A percentile compares a stretch with the other conserved stretches of the same genome.
Evolutionary conservation across 768 basidiomycete genomes (phyloP).

Genomic region (Boletales sp.): DNA sequence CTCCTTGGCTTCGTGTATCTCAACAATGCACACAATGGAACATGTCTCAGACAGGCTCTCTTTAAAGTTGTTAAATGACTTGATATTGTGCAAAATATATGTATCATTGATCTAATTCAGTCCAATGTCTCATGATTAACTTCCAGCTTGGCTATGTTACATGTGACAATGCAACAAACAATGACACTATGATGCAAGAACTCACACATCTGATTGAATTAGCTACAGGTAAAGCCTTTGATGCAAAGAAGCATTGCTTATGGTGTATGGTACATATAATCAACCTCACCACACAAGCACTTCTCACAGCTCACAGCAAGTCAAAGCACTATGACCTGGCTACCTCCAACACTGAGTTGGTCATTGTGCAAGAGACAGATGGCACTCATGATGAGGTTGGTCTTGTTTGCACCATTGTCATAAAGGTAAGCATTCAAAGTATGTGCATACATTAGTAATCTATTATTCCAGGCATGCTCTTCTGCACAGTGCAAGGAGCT

Average conservation of each 20-base stretch:
- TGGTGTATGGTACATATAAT: conserved; percentile 4
- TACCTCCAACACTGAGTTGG: background rate
- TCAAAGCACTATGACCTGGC: background rate
- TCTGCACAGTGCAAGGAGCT: too few species aligned
- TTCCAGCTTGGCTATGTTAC: conserved; percentile 37
- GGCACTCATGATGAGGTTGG: too few species aligned
- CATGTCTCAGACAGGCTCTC: background rate
- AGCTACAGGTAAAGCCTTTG: background rate
- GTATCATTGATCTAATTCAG: background rate
- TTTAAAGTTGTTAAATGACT: background rate
- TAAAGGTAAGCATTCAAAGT: too few species aligned
- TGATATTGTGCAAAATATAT: too few species aligned
- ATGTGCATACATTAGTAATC: too few species aligned
- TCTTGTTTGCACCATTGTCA: too few species aligned
- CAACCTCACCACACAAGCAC: background rate
- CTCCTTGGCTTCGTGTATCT: background rate
- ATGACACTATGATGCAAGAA: conserved; percentile 2
- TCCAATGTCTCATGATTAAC: background rate
- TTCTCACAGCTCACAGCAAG: background rate
- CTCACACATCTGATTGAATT: conserved; percentile 12
- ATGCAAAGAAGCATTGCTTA: background rate
- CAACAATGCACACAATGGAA: background rate
- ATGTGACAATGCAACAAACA: conserved; percentile 17
- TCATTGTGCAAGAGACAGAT: too few species aligned
- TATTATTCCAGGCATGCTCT: too few species aligned